These are phyloP conservation scores for Aspergillus sp. DNA, from an alignment of 2,329 filamentous ascomycete genomes.

Conservation along the genomic window DNA sequence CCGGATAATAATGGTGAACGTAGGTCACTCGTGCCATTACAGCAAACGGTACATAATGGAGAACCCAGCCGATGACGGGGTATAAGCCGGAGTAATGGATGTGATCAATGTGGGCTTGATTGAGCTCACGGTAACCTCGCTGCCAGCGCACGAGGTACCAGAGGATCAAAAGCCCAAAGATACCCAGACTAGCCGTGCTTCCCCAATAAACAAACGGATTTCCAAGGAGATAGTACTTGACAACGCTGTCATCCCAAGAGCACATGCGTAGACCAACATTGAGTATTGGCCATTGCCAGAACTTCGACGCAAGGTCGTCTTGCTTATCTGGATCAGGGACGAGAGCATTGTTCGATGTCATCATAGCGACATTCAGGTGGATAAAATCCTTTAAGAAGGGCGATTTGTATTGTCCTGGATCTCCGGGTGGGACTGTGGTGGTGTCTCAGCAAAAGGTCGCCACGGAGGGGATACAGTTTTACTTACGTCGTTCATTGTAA, in stretches of 20 bases:
- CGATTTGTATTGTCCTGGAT: slow-evolving; percentile 89
- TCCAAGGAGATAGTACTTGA: slow-evolving; percentile 97
- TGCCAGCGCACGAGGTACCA: slow-evolving; percentile 96
- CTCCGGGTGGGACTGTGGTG: slow-evolving; percentile 67
- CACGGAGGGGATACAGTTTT: slow-evolving; percentile 45
- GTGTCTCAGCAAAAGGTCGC: background rate
- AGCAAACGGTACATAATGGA: slow-evolving; percentile 93
- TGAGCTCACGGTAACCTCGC: slow-evolving; percentile 81
- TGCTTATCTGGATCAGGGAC: slow-evolving; percentile 98
- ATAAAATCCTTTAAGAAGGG: slow-evolving; percentile 97
- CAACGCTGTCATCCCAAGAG: slow-evolving; percentile 88
- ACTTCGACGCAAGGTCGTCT: slow-evolving; percentile 90
- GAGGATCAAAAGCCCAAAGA: slow-evolving; percentile 63
- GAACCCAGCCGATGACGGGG: slow-evolving; percentile 85
- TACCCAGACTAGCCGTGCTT: slow-evolving; percentile 68
- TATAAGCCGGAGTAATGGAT: slow-evolving; percentile 93
- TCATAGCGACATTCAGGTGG: slow-evolving; percentile 98
- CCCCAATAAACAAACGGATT: slow-evolving; percentile 97
- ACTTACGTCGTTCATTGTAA: slow-evolving; percentile 83
- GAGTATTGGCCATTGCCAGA: slow-evolving; percentile 98
- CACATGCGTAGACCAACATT: slow-evolving; percentile 97
- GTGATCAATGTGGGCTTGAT: slow-evolving; percentile 73
- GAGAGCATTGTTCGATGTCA: slow-evolving; percentile 98
- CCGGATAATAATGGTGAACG: slow-evolving; percentile 98
- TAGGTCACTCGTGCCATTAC: slow-evolving; percentile 99